Evolutionary conservation across 2,329 filamentous ascomycete genomes (phyloP), one percentile per base, ranked within the genome.

Genomic region (Byssochlamys sp.): DNA sequence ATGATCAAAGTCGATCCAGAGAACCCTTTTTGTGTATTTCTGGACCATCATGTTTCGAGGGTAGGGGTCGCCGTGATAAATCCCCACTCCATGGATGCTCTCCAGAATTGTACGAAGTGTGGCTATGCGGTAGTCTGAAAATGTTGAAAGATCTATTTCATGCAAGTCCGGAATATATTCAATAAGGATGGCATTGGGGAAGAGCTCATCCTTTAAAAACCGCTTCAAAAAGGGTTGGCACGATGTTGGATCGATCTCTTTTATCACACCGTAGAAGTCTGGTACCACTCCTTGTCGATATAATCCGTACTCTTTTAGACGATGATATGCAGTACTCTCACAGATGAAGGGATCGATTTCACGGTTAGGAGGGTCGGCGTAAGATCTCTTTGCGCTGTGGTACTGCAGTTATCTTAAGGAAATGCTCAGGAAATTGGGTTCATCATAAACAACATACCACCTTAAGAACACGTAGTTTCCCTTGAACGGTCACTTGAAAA

Each of bases 31-130:
- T 3, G 33, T 14, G 6, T 58, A 48, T 14, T 33, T 11, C 31
- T 33, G 31, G 6, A 62, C 49, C 53, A 62, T 62, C 59, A 64
- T 62, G 52, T 66, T 62, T 26, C 61, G 48, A 2, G 60, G 63
- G 11, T 58, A 54, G 1, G 59, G 33, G 49, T 63, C 61, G 45
- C 54, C 31, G 6, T 63, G 60, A 24, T 59, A 48, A 35, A 63
- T 54, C 9, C 55, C 35, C n/a, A 57, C 60, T 25, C 35, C 19
- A 53, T 63, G 60, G 14, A 63, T 60, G 10, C 57, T 49, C 12
- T 52, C 25, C 12, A 64, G 50, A 35, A 63, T 59, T 25, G 55
- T 19, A 19, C 58, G 57, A 19, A 62, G 53, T 33, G 50, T 55
- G 11, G 12, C 24, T 9, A 59, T 11, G 6, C 55, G 33, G 1